Evolutionary conservation across 352 stramenopile genomes (phyloP), one percentile per base, ranked within the genome.

Genomic region (Aphanomyces cochlioides): DNA sequence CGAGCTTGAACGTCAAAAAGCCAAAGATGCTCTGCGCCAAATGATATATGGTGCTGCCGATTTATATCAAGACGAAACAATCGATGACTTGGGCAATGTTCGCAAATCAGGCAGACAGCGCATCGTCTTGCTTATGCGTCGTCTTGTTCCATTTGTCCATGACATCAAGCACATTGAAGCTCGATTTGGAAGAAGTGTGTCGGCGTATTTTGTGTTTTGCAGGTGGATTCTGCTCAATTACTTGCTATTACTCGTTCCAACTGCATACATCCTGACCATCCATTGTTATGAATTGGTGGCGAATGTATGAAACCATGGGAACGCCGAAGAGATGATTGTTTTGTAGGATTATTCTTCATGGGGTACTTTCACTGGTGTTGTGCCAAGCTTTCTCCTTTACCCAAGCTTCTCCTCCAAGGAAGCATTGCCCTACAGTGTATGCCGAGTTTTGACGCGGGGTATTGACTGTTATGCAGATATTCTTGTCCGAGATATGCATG

Each of bases 201-300:
- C 84, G 15, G 85, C 87, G 15, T 94, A 94, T 56, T 94, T 93
- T 56, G 74, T 78, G 1, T 93, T 94, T 70, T 89, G 87, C 36
- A 74, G 78, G 4, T 94, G 85, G 85, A 86, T 94, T 61, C 87
- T 92, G 58, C 78, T 83, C 69, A 90, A 82, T 50, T 90, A 89
- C 65, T 79, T 86, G 13, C 65, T 78, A 1, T 76, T 91, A n/a
- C 77, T 77, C 0, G 67, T 88, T 6, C 77, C 83, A 3, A 78
- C 78, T 13, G 48, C 84, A 8, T 76, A 85, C n/a, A 78, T 82
- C 5, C 73, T 90, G 40, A 69, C 87, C 36, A 53, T 87, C 0
- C 85, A 93, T 43, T 67, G 90, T 39, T 45, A 79, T 5, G 73
- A 77, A 34, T 67, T 87, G 17, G 38, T 57, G 3, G 41, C 28